Evolutionary conservation across 1,284 basidiomycete species (phyloP).

Genomic region (Polyporus tsugae): DNA sequence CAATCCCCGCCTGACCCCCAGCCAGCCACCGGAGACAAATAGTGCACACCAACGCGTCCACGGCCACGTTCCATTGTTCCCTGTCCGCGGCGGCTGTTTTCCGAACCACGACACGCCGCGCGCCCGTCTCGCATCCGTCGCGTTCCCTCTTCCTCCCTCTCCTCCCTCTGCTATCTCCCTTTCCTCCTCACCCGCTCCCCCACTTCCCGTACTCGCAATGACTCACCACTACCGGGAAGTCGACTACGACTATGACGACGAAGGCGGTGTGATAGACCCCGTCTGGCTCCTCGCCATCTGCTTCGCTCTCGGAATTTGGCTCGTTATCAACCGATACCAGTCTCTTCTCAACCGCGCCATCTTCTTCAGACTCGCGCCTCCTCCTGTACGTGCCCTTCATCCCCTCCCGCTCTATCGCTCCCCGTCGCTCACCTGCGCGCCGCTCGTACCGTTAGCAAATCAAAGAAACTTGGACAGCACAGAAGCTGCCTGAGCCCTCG

Average conservation of each 20-base stretch:
- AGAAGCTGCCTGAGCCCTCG: conserved; percentile 62
- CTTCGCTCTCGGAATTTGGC: conserved; percentile 78
- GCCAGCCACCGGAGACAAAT: conserved; percentile 33
- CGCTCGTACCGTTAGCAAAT: conserved; percentile 52
- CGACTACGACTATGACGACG: conserved; percentile 43
- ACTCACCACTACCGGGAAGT: conserved; percentile 23
- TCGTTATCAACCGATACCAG: conserved; percentile 78
- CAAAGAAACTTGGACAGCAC: conserved; percentile 61
- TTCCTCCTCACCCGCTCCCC: conserved; percentile 8
- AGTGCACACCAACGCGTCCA: conserved; percentile 33
- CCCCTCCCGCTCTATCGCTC: not conserved
- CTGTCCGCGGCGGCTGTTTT: conserved; percentile 21
- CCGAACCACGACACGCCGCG: conserved; percentile 19
- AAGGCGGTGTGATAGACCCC: conserved; percentile 41
- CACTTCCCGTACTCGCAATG: conserved; percentile 3
- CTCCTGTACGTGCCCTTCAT: conserved; percentile 56
- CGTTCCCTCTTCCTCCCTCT: conserved; percentile 13
- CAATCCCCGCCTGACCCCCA: too few species aligned
- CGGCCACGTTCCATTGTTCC: conserved; percentile 15
- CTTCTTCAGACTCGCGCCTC: conserved; percentile 63
- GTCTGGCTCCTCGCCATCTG: conserved; percentile 60
- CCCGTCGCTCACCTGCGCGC: not conserved
- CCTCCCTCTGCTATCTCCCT: conserved; percentile 5
- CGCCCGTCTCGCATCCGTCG: conserved; percentile 2
- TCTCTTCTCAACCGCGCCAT: conserved; percentile 76